Percentiles rank a stretch among this genome's conserved stretches.
Conservation (phyloP, 1,284 basidiomycete genomes). For the Austropuccinia psidii region DNA sequence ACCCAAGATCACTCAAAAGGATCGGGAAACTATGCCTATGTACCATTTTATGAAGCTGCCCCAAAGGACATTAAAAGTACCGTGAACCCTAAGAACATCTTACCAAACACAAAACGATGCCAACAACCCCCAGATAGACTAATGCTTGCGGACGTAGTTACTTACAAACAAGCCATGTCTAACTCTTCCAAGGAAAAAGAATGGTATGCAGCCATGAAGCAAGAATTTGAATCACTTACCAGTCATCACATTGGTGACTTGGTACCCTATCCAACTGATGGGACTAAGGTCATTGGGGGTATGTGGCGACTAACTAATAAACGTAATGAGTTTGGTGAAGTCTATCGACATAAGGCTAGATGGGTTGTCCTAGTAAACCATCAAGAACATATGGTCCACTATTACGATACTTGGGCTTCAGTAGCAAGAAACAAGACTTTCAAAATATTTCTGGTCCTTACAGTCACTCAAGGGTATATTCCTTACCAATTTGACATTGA, state of each 20-base stretch:
- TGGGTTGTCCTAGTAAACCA: not conserved
- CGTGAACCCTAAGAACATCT: too few relatives aligned
- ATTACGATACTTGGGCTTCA: not conserved
- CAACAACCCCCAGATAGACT: too few relatives aligned
- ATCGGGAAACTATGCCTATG: too few relatives aligned
- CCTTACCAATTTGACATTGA: not conserved
- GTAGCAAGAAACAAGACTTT: not conserved
- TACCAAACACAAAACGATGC: too few relatives aligned
- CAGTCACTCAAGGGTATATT: not conserved
- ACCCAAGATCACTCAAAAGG: too few relatives aligned
- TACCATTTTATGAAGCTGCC: too few relatives aligned
- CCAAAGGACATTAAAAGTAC: too few relatives aligned
- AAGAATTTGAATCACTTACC: not conserved
- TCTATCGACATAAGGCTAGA: not conserved
- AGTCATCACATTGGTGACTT: not conserved
- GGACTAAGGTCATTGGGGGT: not conserved
- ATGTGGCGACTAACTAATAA: conserved; percentile 5
- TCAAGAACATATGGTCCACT: not conserved
- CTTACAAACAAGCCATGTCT: too few relatives aligned
- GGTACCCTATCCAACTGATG: not conserved
- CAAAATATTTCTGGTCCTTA: too few relatives aligned
- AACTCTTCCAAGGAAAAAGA: too few relatives aligned
- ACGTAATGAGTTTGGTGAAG: not conserved
- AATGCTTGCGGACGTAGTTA: too few relatives aligned
- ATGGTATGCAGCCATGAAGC: too few relatives aligned